Conservation (phyloP, 2,329 filamentous ascomycete species). For the Cercospora sp. region DNA sequence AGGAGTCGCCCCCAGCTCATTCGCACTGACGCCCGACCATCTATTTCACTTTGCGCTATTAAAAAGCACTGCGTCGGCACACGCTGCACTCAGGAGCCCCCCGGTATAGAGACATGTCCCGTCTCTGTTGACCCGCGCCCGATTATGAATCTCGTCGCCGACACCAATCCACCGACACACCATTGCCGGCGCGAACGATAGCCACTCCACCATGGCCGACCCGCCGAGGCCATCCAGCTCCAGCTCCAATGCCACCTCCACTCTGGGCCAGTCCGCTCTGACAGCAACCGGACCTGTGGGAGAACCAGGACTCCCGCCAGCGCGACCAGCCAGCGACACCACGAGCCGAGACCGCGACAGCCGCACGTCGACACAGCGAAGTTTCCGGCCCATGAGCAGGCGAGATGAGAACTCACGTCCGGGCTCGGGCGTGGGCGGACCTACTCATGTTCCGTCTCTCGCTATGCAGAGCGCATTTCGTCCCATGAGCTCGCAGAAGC, state of each 20-base stretch:
- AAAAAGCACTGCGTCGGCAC: background rate
- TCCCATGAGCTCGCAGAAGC: conserved; percentile 92
- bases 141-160: conserved; percentile 15
- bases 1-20: background rate
- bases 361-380: conserved; percentile 19
- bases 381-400: conserved; percentile 14
- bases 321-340: conserved; percentile 41
- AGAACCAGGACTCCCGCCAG: conserved; percentile 51
- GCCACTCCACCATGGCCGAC: conserved; percentile 6
- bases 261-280: conserved; percentile 27
- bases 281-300: conserved; percentile 50
- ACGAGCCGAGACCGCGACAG: conserved; percentile 13
- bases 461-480: conserved; percentile 90
- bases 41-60: background rate
- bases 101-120: background rate
- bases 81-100: background rate
- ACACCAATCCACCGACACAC: conserved; percentile 5
- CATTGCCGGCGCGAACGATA: background rate
- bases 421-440: conserved; percentile 63
- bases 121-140: conserved; percentile 1
- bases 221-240: conserved; percentile 14
- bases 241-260: conserved; percentile 28
- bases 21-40: conserved; percentile 4
- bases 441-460: conserved; percentile 86
- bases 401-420: conserved; percentile 39